Base-by-base conservation (phyloP, 1,139 yeast genomes). In the Kurtzmaniella natalensis region DNA sequence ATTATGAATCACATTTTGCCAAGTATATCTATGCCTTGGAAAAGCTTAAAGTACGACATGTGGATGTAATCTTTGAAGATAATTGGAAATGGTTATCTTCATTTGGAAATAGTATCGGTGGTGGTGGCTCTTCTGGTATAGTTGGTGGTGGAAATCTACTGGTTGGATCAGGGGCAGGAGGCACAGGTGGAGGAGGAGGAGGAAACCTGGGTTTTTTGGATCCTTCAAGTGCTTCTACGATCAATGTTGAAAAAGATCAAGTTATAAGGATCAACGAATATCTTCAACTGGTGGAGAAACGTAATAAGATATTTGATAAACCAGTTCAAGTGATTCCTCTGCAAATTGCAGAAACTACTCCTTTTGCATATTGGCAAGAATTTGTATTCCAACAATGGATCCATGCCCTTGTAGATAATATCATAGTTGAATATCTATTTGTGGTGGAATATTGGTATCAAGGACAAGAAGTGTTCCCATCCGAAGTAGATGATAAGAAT, bases 331-430 rank as follows among this genome's bases (percentile, higher is more conserved):
- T 85, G 0, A 78, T 88, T 59, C 78, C 87, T 5, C 85, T 94
- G 0, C 94, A 84, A 50, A 83, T 86, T 25, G 95, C 96, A 0
- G 95, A 87, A 55, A 74, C 81, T 8, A 78, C 80, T 25, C 80
- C 80, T 3, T 67, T 74, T 44, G 64, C 73, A 7, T 80, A 80
- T 48, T 77, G 82, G 75, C 62, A 83, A 38, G 96, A 88, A 49
- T 75, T 76, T 38, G 78, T 84, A 0, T 86, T 79, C 54, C 67
- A 82, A 37, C 85, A 84, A 47, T 78, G 87, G 62, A 78, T 81
- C 40, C 58, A 80, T 25, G 92, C 95, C 0, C 53, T 88, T 7
- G 57, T 81, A 19, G 95, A 87, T 50, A 88, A 87, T 55, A 76
- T 81, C 13, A 70, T 81, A 2, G 89, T 79, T 4, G 96, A 89